These are phyloP conservation scores for Hortiboletus campestris DNA, from an alignment of 768 basidiomycete genomes.

Conservation along the genomic window DNA sequence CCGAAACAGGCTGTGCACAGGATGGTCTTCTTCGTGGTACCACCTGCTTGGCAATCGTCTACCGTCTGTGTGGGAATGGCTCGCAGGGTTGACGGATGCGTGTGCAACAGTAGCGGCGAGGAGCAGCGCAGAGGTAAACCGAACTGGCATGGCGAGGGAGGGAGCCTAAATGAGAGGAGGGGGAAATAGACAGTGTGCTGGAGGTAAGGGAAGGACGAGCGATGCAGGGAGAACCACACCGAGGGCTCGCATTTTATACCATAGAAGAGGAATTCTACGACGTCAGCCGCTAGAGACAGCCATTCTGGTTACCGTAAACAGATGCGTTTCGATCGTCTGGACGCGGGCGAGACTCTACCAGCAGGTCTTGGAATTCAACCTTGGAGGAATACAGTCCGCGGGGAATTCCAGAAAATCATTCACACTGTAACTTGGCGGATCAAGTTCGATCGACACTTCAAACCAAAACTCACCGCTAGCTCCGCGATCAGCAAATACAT, in stretches of 20 bases:
- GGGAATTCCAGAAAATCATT: background rate
- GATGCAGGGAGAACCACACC: conserved; percentile 1
- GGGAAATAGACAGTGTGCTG: conserved; percentile 18
- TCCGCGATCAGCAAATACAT: background rate
- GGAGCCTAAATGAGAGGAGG: conserved; percentile 43
- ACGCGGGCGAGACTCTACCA: background rate
- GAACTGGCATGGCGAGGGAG: conserved; percentile 23
- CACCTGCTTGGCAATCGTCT: conserved; percentile 40
- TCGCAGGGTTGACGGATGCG: conserved; percentile 19
- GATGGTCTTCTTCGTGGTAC: conserved; percentile 63
- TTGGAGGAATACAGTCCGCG: background rate
- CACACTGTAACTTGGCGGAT: conserved; percentile 9
- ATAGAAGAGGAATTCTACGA: conserved; percentile 12
- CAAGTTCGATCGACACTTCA: conserved; percentile 21
- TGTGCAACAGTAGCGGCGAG: conserved; percentile 23
- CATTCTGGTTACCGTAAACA: conserved; percentile 18
- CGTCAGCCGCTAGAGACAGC: conserved; percentile 27
- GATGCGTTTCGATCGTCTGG: conserved; percentile 8
- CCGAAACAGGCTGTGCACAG: conserved; percentile 59
- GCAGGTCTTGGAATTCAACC: conserved; percentile 9
- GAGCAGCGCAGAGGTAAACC: conserved; percentile 24
- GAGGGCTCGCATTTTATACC: conserved; percentile 27
- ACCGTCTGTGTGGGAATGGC: conserved; percentile 18
- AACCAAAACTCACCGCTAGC: conserved; percentile 12
- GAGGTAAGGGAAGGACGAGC: conserved; percentile 2